phyloP scores from a whole-genome alignment of 192 early-diverging fungal genomes.

The Coemansia guatemalensis region DNA sequence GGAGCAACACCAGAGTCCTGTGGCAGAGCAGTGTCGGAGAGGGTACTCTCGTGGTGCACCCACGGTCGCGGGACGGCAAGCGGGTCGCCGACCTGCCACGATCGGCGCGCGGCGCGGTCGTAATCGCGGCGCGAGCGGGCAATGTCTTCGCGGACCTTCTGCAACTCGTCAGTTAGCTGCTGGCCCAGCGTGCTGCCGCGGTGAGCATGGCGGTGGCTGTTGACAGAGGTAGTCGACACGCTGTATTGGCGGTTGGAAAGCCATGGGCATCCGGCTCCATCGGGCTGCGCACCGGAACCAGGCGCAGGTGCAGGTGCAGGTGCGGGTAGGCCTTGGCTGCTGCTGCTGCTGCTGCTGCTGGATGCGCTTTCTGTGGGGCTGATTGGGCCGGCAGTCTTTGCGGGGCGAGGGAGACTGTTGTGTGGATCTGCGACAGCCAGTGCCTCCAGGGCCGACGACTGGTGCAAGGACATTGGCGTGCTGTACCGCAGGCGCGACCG shows the following conservation, averaged over 20 bases:
- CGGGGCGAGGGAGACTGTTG: conserved; percentile 13
- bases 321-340: neutral
- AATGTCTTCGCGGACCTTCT: conserved; percentile 30
- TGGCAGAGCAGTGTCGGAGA: conserved; percentile 41
- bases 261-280: conserved; percentile 33
- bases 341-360: neutral
- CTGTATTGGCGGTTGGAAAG: conserved; percentile 29
- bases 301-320: no score
- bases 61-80: conserved; percentile 27
- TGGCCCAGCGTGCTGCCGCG: conserved; percentile 53
- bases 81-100: conserved; percentile 41
- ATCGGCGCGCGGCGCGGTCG: conserved; percentile 31
- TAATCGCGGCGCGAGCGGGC: conserved; percentile 29
- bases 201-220: conserved; percentile 18
- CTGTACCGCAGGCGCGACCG: conserved; percentile 7
- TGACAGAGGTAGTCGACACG: conserved; percentile 30
- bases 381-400: neutral
- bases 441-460: neutral
- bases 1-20: neutral
- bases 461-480: conserved; percentile 5
- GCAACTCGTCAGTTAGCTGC: conserved; percentile 51
- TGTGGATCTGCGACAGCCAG: neutral
- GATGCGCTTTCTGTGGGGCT: neutral
- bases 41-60: conserved; percentile 33
- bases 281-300: neutral